phyloP scores from a whole-genome alignment of 139 green algal genomes.

The Tetraselmis striata region DNA sequence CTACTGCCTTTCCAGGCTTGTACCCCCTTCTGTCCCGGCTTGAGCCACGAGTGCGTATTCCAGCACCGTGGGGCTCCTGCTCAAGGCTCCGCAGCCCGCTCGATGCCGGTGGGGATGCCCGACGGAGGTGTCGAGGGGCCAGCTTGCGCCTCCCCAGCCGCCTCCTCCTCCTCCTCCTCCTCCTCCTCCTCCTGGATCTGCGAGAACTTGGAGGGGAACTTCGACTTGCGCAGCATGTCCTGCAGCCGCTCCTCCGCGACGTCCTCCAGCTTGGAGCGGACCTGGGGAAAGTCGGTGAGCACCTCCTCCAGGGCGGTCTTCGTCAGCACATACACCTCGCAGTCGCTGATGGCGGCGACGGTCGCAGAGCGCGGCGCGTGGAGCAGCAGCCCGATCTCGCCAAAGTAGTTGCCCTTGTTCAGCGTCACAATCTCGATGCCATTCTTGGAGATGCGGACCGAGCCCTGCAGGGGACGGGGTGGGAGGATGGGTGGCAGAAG shows the following conservation, averaged over 20 bases:
- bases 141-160: no score
- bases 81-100: no score
- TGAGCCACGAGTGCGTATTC: no score
- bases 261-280: background rate
- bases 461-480: background rate
- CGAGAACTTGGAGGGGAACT: background rate
- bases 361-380: constrained; percentile 16
- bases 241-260: background rate
- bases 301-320: constrained; percentile 7
- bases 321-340: constrained; percentile 26
- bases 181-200: background rate
- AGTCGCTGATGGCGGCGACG: constrained; percentile 18
- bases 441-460: background rate
- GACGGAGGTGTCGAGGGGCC: no score
- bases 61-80: no score
- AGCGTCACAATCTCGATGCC: constrained; percentile 17
- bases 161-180: background rate
- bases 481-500: no score
- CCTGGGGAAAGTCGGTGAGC: background rate
- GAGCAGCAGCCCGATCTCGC: constrained; percentile 26
- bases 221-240: background rate
- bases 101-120: no score
- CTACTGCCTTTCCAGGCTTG: no score
- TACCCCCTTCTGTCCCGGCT: no score
- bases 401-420: constrained; percentile 33